Conservation (phyloP, 176 grass and related monocot genomes). For the Triticum aestivum region DNA sequence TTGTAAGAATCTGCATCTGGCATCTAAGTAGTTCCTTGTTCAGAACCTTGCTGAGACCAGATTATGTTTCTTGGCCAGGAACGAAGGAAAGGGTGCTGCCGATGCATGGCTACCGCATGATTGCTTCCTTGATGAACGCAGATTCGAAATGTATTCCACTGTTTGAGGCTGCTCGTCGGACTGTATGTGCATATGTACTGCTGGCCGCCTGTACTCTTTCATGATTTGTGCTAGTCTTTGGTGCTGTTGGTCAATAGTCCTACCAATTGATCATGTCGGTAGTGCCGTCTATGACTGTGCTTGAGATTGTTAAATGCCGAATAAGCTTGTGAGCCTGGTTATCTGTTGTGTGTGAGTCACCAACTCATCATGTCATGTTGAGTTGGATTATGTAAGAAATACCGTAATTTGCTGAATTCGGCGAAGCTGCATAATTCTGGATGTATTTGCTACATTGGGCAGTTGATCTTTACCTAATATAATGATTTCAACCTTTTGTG, state of each 20-base stretch:
- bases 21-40: neutral
- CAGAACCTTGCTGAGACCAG: neutral
- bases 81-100: neutral
- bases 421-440: neutral
- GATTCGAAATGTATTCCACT: neutral
- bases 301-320: neutral
- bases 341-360: too few species aligned
- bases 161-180: constrained; percentile 12
- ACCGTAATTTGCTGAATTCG: neutral
- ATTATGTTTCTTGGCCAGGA: neutral
- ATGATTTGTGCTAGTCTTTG: constrained; percentile 4
- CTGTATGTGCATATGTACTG: neutral
- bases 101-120: neutral
- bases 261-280: constrained; percentile 18
- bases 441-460: neutral
- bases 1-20: constrained; percentile 27
- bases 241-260: constrained; percentile 2
- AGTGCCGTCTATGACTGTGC: neutral
- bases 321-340: constrained; percentile 20
- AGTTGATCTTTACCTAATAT: neutral
- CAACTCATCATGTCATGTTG: neutral
- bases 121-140: neutral
- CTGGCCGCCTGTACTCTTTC: neutral
- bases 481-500: too few species aligned
- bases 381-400: neutral